Evolutionary conservation across 805 yeast genomes (phyloP), one percentile per base, ranked within the genome.

Genomic region (Candida sphagnicola): DNA sequence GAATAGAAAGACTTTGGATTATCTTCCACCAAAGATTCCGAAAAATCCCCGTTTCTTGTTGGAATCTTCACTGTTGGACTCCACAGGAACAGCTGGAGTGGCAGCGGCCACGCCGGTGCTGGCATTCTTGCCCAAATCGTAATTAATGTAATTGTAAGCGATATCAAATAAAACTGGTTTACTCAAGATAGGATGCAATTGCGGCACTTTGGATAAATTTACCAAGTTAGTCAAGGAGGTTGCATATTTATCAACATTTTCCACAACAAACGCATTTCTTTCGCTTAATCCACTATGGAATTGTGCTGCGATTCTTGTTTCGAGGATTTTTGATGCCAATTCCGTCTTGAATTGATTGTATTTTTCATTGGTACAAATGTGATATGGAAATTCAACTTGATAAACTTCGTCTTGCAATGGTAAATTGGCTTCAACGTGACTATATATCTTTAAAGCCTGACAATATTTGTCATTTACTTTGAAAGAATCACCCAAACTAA

Each of bases 111-210:
- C 34, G 18, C 41, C 28, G 10, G 38, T 12, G 18, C 42, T 18
- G 13, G 44, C 42, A 24, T 40, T 41, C 21, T 51, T 51, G 8
- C 56, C 63, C 36, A 54, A 37, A 28, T 63, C 67, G 51, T 80
- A 81, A 25, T 72, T 69, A 38, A 90, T 74, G 54, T 85, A 89
- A 57, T 89, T 90, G 68, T 72, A 90, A 0, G 95, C 98, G 47
- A 87, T 70, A 57, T 91, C 99, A 52, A 88, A 93, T 52, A 90
- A 74, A 8, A 89, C 95, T 0, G 99, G 96, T 61, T 93, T 91
- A 41, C 82, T 77, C 38, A 80, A 73, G 1, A 85, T 77, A 1
- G 95, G 85, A 45, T 63, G 66, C 29, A 88, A 43, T 8, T 39
- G 44, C 13, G 57, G 52, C 5, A 44, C 28, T 15, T 38, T 31